Conservation (phyloP, 352 stramenopile species). For the Aphanomyces stellatus region DNA sequence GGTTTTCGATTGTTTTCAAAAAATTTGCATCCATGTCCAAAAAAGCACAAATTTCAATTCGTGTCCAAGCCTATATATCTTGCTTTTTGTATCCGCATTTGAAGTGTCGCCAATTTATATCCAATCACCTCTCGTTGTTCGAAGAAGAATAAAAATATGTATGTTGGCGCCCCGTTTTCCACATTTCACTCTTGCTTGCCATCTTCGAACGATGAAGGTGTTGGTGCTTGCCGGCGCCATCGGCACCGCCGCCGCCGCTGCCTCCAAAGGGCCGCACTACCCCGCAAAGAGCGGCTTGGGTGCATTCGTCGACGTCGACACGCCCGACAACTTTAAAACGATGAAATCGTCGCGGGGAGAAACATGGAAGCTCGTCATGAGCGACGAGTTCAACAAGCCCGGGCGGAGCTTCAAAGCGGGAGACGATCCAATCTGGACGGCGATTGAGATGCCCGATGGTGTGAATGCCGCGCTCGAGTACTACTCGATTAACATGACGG, state of each 20-base stretch:
- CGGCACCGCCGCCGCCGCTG: not conserved
- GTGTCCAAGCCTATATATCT: no score
- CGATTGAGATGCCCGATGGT: constrained; percentile 88
- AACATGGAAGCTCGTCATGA: constrained; percentile 55
- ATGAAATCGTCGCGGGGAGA: constrained; percentile 27
- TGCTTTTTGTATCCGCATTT: no score
- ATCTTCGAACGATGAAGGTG: not conserved
- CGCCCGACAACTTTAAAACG: constrained; percentile 24
- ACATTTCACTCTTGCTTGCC: not conserved
- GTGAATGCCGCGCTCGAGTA: constrained; percentile 84
- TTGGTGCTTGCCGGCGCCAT: not conserved
- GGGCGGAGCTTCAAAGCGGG: constrained; percentile 78
- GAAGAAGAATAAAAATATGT: no score
- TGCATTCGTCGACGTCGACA: constrained; percentile 43
- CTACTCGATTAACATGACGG: constrained; percentile 82
- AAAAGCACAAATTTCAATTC: no score
- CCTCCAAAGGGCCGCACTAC: not conserved
- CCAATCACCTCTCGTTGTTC: no score
- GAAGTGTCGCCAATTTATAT: no score
- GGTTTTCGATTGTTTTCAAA: no score
- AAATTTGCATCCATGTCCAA: no score
- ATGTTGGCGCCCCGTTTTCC: no score
- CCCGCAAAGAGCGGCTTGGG: constrained; percentile 29
- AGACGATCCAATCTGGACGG: constrained; percentile 86
- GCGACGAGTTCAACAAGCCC: constrained; percentile 83